Percentiles rank a stretch among this genome's conserved stretches.
phyloP scores from a whole-genome alignment of 257 asterid species.

The Salvia miltiorrhiza region DNA sequence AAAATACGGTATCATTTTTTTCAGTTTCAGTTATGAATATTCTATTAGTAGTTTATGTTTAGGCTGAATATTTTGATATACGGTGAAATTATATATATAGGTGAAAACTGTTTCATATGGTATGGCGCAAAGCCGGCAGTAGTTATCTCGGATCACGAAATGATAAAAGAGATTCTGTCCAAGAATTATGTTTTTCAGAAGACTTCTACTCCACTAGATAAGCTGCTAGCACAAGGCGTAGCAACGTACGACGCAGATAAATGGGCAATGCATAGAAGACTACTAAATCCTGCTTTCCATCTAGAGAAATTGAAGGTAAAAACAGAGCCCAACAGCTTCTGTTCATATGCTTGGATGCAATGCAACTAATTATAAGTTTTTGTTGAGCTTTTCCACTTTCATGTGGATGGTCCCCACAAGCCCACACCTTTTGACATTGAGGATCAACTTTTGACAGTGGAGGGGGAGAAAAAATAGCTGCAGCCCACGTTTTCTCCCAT shows the following conservation, averaged over 20 bases:
- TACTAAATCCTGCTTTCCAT: conserved; percentile 44
- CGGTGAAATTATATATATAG: too few relatives aligned
- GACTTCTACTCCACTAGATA: conserved; percentile 17
- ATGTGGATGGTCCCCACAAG: too few relatives aligned
- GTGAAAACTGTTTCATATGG: conserved; percentile 29
- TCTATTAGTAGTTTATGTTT: not conserved
- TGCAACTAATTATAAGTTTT: too few relatives aligned
- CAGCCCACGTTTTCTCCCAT: too few relatives aligned
- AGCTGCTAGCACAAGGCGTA: conserved; percentile 28
- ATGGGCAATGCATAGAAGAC: conserved; percentile 45
- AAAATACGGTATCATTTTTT: conserved; percentile 18
- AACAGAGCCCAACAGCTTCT: not conserved
- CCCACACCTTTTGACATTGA: too few relatives aligned
- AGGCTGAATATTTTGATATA: too few relatives aligned
- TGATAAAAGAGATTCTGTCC: conserved; percentile 34
- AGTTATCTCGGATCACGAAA: conserved; percentile 29
- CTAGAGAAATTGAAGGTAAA: conserved; percentile 39
- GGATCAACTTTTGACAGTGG: too few relatives aligned
- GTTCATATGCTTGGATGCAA: not conserved
- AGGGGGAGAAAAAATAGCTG: too few relatives aligned
- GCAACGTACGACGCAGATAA: conserved; percentile 29
- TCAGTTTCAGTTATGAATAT: not conserved
- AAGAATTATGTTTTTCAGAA: conserved; percentile 33
- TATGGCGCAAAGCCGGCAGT: conserved; percentile 29
- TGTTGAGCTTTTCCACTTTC: too few relatives aligned